Evolutionary conservation across 441 rosid genomes (phyloP).

Genomic region (Aquilaria agallochum): DNA sequence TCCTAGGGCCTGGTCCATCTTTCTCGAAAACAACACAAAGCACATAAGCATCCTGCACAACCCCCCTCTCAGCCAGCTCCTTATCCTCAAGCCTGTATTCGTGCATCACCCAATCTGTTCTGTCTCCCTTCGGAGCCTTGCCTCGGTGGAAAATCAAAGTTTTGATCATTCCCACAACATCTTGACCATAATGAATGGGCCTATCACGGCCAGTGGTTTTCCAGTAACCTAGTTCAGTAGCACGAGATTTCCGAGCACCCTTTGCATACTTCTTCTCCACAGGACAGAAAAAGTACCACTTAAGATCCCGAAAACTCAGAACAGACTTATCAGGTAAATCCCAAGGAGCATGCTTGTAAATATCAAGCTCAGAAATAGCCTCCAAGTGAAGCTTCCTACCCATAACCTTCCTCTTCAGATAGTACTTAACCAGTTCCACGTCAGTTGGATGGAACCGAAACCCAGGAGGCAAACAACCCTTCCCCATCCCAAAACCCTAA

Average conservation of each 20-base stretch:
- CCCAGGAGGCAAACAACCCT: slow-evolving; percentile 46
- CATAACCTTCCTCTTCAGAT: slow-evolving; percentile 59
- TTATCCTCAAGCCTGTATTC: slow-evolving; percentile 66
- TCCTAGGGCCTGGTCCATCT: slow-evolving; percentile 79
- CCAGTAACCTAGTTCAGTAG: slow-evolving; percentile 69
- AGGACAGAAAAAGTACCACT: slow-evolving; percentile 84
- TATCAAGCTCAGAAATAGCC: slow-evolving; percentile 56
- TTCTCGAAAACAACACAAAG: slow-evolving; percentile 59
- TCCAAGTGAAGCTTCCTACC: slow-evolving; percentile 37
- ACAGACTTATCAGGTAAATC: slow-evolving; percentile 41
- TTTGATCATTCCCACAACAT: slow-evolving; percentile 56
- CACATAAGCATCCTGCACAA: slow-evolving; percentile 59
- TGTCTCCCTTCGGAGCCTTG: slow-evolving; percentile 44
- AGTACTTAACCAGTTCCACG: slow-evolving; percentile 56
- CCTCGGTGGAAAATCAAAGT: slow-evolving; percentile 67
- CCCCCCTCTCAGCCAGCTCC: slow-evolving; percentile 32
- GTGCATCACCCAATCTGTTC: slow-evolving; percentile 91
- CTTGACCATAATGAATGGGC: slow-evolving; percentile 30
- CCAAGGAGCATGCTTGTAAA: slow-evolving; percentile 62
- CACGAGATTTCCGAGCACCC: slow-evolving; percentile 52
- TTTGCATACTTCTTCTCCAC: slow-evolving; percentile 51
- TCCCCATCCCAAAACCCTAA: slow-evolving; percentile 26
- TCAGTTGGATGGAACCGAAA: slow-evolving; percentile 84
- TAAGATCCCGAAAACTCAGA: slow-evolving; percentile 47
- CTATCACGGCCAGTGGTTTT: slow-evolving; percentile 79